Evolutionary conservation across 108 stramenopile species (phyloP).

Genomic region (Cyclotella baltica): DNA sequence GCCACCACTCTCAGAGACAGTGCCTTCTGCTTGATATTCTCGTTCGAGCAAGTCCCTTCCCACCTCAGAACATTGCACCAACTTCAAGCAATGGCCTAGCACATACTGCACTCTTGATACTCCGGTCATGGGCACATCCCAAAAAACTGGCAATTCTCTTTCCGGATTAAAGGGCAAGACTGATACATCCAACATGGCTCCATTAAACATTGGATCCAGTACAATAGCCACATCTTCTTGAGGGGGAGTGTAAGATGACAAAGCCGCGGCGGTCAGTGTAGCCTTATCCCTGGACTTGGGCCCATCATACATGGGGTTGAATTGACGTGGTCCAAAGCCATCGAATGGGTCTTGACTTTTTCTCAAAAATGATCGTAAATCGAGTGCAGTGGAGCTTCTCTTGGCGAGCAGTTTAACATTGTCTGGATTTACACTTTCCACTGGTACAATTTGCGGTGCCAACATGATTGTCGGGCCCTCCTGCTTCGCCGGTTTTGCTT

Average conservation of each 20-base stretch:
- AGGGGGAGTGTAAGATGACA: constrained; percentile 32
- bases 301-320: constrained; percentile 18
- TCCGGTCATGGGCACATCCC: constrained; percentile 38
- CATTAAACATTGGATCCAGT: constrained; percentile 34
- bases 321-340: constrained; percentile 39
- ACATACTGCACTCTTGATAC: constrained; percentile 7
- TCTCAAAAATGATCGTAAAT: neutral
- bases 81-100: constrained; percentile 36
- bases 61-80: constrained; percentile 35
- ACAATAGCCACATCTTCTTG: neutral
- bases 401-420: neutral
- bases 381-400: neutral
- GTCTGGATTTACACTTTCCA: neutral
- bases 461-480: too few relatives aligned
- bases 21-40: constrained; percentile 1
- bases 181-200: constrained; percentile 35
- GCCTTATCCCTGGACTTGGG: neutral
- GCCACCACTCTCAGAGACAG: neutral
- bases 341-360: constrained; percentile 22
- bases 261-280: constrained; percentile 19
- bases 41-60: constrained; percentile 9
- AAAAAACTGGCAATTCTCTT: constrained; percentile 32
- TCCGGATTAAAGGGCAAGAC: constrained; percentile 29
- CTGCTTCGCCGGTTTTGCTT: too few relatives aligned
- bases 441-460: neutral